Evolutionary conservation across 129 eudicot genomes (phyloP), one percentile per base, ranked within the genome.

Genomic region (Chrysanthemum seticuspe): DNA sequence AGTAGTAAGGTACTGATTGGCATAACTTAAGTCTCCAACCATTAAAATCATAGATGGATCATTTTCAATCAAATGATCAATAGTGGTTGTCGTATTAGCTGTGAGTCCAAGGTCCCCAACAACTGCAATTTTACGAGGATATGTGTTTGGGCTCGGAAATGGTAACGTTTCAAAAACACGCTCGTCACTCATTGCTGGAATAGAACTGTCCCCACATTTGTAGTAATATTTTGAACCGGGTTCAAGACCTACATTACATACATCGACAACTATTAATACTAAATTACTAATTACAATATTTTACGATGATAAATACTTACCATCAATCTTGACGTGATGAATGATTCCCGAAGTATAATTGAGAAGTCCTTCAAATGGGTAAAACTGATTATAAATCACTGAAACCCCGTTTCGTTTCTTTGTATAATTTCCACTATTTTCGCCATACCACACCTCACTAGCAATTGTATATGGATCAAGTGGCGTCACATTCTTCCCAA

Each of bases 21-120:
- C 95, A 65, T 92, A 92, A 75, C 76, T 85, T 60, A 92, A 66
- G 78, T 89, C 98, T 58, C 96, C 96, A 54, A 89, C 89, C 88
- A 92, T 83, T 78, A 92, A 34, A 61, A 92, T 71, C 31, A 92
- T 55, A 4, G 89, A 85, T 6, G 98, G 98, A 18, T 89, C 83
- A 60, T 21, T 21, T 21, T 21, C 21, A 21, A 21, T 21, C 21
- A 21, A 21, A 21, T 21, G 21, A 21, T 21, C 87, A 60, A 89
- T 81, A n/a, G 96, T 92, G 14, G 92, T 87, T n/a, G 92, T 79
- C 19, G 98, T 79, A 62, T 92, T 92, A 56, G 80, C 64, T 4
- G 96, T 89, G 54, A 92, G 96, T 15, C 98, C 98, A 69, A 92
- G 86, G 63, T 92, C 98, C 65, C 98, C 98, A 40, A 92, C 75